Conservation (phyloP, 371 early-diverging fungal species). For the Mortierella sp. region DNA sequence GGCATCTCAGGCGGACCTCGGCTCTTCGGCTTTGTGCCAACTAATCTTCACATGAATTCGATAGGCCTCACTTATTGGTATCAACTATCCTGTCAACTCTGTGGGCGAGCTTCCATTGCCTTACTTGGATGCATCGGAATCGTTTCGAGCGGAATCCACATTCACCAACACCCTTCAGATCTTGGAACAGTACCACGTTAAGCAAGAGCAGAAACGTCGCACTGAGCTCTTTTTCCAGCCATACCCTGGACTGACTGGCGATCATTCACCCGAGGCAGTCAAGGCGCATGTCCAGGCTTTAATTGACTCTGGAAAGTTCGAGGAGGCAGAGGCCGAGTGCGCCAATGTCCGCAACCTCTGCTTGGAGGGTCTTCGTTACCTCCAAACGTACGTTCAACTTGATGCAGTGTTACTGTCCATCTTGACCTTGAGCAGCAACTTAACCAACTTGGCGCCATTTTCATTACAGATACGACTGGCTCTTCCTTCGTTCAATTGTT, state of each 20-base stretch:
- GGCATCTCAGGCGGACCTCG: no score
- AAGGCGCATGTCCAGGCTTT: conserved; percentile 67
- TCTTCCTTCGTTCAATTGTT: conserved; percentile 85
- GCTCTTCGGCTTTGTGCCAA: no score
- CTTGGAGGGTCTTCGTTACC: conserved; percentile 90
- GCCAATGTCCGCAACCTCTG: conserved; percentile 68
- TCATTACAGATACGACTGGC: conserved; percentile 85
- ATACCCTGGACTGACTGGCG: conserved; percentile 67
- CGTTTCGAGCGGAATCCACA: conserved; percentile 77
- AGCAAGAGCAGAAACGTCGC: conserved; percentile 80
- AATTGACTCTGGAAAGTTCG: conserved; percentile 69
- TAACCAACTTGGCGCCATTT: background rate
- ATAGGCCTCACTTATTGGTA: conserved; percentile 86
- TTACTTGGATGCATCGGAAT: conserved; percentile 75
- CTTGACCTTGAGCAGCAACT: background rate
- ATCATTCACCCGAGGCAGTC: conserved; percentile 60
- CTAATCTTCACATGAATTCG: background rate
- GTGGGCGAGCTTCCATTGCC: conserved; percentile 88
- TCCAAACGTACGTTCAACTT: conserved; percentile 75
- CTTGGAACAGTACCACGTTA: conserved; percentile 84
- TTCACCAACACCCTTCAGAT: conserved; percentile 89
- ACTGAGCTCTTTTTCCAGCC: conserved; percentile 84
- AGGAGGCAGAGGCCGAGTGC: conserved; percentile 73
- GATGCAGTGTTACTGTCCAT: background rate
- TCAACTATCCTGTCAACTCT: conserved; percentile 90